Evolutionary conservation across 306 rosid genomes (phyloP).

Genomic region (Citrullus colocynthis): DNA sequence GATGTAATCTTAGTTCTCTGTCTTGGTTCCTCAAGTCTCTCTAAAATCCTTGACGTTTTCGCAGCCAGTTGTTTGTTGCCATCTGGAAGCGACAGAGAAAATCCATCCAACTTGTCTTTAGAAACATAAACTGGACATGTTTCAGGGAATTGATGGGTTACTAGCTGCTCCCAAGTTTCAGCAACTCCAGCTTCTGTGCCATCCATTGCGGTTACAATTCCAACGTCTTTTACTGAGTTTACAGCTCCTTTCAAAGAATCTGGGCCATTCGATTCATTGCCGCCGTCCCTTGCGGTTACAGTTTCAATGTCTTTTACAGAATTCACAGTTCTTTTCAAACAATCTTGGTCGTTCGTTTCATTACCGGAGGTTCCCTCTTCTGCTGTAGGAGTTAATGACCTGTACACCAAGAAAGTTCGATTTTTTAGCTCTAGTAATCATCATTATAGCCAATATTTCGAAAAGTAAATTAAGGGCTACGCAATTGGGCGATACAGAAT

Average conservation of each 20-base stretch:
- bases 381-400: slow-evolving; percentile 31
- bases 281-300: slow-evolving; percentile 15
- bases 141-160: slow-evolving; percentile 40
- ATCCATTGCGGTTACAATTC: slow-evolving; percentile 14
- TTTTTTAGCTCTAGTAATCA: not conserved
- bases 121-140: slow-evolving; percentile 25
- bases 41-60: slow-evolving; percentile 65
- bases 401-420: slow-evolving; percentile 8
- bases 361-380: slow-evolving; percentile 24
- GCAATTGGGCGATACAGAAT: not conserved
- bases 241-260: slow-evolving; percentile 8
- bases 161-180: slow-evolving; percentile 72
- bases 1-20: slow-evolving; percentile 31
- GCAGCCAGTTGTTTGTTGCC: slow-evolving; percentile 33
- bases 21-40: slow-evolving; percentile 73
- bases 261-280: slow-evolving; percentile 18
- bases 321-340: not conserved
- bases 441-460: not conserved
- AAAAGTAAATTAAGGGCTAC: not conserved
- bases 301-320: not conserved
- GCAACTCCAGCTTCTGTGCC: slow-evolving; percentile 31
- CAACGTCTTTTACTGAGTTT: not conserved
- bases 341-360: slow-evolving; percentile 23
- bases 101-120: slow-evolving; percentile 30
- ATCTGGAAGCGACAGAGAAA: slow-evolving; percentile 23